Percentiles rank a stretch among this genome's conserved stretches.
Conservation (phyloP, 108 stramenopile genomes). For the Licmophora abbreviata region DNA sequence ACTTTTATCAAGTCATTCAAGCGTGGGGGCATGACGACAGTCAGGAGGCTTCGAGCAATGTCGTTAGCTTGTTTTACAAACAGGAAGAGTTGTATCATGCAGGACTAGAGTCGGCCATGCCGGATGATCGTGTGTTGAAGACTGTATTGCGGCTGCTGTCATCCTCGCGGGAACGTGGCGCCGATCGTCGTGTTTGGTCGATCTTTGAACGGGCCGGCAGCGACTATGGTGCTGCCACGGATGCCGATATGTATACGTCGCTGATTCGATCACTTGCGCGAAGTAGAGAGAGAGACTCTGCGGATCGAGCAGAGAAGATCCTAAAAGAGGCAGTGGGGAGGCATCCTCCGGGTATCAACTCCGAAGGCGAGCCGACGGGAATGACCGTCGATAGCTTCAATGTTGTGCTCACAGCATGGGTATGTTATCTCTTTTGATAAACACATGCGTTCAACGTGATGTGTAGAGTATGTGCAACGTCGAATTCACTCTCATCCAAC, state of each 20-base stretch:
- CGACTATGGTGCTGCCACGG: constrained; percentile 11
- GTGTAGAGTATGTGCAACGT: not conserved
- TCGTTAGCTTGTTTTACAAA: constrained; percentile 4
- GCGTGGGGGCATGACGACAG: constrained; percentile 7
- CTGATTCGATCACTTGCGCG: constrained; percentile 19
- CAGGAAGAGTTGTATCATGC: not conserved
- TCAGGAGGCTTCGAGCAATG: constrained; percentile 1
- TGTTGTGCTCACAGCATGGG: constrained; percentile 15
- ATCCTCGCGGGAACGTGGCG: constrained; percentile 12
- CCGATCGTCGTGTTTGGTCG: constrained; percentile 10
- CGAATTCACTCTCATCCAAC: no score
- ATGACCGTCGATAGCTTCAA: constrained; percentile 26
- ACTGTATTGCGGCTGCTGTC: constrained; percentile 13
- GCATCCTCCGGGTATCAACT: constrained; percentile 18
- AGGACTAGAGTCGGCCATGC: not conserved
- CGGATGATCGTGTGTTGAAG: constrained; percentile 2
- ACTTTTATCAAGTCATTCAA: constrained; percentile 11
- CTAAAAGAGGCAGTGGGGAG: constrained; percentile 21
- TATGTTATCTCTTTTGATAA: not conserved
- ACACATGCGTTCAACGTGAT: not conserved
- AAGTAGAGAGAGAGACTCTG: constrained; percentile 16
- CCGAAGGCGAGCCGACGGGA: constrained; percentile 11
- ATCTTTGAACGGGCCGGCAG: constrained; percentile 17
- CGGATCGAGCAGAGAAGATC: constrained; percentile 25
- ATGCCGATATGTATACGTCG: constrained; percentile 10